Conservation (phyloP, 768 basidiomycete species). For the Dacryopinax primogenitus region DNA sequence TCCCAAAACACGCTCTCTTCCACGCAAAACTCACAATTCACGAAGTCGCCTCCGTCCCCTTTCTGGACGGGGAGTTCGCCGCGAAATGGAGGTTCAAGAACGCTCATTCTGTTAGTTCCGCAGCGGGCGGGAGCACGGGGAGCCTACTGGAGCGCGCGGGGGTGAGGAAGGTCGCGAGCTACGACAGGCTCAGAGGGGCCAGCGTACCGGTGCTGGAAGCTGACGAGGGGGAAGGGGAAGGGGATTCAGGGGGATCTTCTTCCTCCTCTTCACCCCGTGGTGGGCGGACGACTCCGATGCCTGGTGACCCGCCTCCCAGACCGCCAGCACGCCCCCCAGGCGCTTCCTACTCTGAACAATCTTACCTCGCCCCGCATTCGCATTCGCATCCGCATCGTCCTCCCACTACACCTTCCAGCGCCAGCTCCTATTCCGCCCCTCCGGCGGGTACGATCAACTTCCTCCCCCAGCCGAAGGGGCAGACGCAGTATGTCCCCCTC, state of each 20-base stretch:
- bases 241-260: background rate
- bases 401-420: background rate
- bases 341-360: no score
- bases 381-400: slow-evolving; percentile 3
- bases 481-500: slow-evolving; percentile 46
- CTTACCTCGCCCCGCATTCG: no score
- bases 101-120: slow-evolving; percentile 25
- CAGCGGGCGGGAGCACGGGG: slow-evolving; percentile 22
- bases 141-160: background rate
- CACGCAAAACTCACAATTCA: slow-evolving; percentile 48
- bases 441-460: slow-evolving; percentile 6
- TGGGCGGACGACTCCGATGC: background rate
- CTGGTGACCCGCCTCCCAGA: background rate
- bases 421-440: slow-evolving; percentile 5
- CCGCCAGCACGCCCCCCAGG: background rate
- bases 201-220: background rate
- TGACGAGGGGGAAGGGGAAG: background rate
- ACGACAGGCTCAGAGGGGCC: background rate
- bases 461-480: slow-evolving; percentile 39
- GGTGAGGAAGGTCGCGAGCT: background rate
- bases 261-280: background rate
- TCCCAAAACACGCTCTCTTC: slow-evolving; percentile 52
- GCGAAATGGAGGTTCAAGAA: slow-evolving; percentile 62
- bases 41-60: slow-evolving; percentile 57
- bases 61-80: slow-evolving; percentile 56